Evolutionary conservation across 345 rosid species (phyloP).

Genomic region (Eucalyptus decipiens): DNA sequence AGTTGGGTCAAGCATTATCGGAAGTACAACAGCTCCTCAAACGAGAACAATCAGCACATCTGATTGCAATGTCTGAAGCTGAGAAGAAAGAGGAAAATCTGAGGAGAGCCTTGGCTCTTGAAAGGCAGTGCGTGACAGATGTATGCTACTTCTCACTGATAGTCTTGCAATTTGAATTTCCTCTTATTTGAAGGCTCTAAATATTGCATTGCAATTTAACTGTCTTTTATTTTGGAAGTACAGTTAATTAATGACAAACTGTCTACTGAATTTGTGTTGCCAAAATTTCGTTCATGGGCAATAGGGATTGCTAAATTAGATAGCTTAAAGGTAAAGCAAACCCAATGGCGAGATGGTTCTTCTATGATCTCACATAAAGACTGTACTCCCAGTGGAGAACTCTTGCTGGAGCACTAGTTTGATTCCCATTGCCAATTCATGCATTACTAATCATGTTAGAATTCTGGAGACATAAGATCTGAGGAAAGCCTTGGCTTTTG

Average conservation of each 20-base stretch:
- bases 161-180: not conserved
- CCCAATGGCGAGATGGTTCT: not conserved
- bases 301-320: not conserved
- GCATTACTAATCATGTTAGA: not conserved
- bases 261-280: not conserved
- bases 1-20: slow-evolving; percentile 36
- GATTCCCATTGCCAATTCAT: not conserved
- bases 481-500: slow-evolving; percentile 29
- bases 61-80: slow-evolving; percentile 53
- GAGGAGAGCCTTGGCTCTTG: slow-evolving; percentile 40
- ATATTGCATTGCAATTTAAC: not conserved
- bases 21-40: slow-evolving; percentile 62
- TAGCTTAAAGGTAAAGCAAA: not conserved
- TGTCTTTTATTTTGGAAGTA: not conserved
- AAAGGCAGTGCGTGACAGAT: slow-evolving; percentile 54
- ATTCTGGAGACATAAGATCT: not conserved
- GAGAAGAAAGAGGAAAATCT: slow-evolving; percentile 65
- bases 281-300: not conserved
- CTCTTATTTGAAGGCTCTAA: not conserved
- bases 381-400: not conserved
- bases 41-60: slow-evolving; percentile 54
- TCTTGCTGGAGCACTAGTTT: not conserved
- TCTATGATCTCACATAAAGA: not conserved
- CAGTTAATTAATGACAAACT: not conserved
- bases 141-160: slow-evolving; percentile 18